phyloP scores from a whole-genome alignment of 1,284 basidiomycete species.

The Termitomyces sp. region DNA sequence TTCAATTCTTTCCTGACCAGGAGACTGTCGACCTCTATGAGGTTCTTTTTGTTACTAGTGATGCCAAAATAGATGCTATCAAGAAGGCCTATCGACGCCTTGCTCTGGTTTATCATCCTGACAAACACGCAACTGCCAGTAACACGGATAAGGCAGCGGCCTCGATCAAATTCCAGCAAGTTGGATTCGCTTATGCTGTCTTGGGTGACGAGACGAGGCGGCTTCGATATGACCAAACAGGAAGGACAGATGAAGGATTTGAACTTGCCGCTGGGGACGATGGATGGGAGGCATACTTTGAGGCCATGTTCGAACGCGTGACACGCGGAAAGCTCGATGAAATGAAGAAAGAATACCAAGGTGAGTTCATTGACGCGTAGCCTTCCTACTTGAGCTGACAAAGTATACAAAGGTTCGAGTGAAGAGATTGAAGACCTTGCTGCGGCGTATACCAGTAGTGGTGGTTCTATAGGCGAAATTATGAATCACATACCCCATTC shows the following conservation, averaged over 20 bases:
- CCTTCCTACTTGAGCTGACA: neutral
- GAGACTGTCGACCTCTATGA: constrained; percentile 73
- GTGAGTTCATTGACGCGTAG: constrained; percentile 35
- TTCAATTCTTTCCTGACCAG: constrained; percentile 71
- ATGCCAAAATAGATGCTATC: constrained; percentile 62
- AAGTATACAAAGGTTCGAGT: constrained; percentile 55
- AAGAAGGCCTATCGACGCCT: constrained; percentile 82
- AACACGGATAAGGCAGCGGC: constrained; percentile 61
- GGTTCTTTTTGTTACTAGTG: constrained; percentile 53
- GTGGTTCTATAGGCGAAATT: constrained; percentile 74
- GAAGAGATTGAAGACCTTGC: constrained; percentile 82
- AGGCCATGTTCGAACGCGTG: constrained; percentile 81
- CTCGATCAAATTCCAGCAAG: constrained; percentile 76
- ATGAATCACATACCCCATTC: constrained; percentile 85
- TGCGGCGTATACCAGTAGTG: constrained; percentile 60
- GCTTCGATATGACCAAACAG: constrained; percentile 77
- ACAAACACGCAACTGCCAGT: constrained; percentile 71
- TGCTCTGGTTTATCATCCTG: constrained; percentile 82
- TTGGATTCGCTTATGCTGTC: constrained; percentile 88
- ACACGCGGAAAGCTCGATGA: constrained; percentile 84
- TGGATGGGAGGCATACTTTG: constrained; percentile 93
- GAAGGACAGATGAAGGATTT: constrained; percentile 78
- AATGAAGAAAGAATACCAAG: constrained; percentile 89
- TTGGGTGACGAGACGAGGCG: constrained; percentile 74
- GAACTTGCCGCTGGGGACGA: constrained; percentile 71